These are phyloP conservation scores for Chaetothyriales sp. DNA, from an alignment of 2,329 filamentous ascomycete genomes.

Conservation along the genomic window DNA sequence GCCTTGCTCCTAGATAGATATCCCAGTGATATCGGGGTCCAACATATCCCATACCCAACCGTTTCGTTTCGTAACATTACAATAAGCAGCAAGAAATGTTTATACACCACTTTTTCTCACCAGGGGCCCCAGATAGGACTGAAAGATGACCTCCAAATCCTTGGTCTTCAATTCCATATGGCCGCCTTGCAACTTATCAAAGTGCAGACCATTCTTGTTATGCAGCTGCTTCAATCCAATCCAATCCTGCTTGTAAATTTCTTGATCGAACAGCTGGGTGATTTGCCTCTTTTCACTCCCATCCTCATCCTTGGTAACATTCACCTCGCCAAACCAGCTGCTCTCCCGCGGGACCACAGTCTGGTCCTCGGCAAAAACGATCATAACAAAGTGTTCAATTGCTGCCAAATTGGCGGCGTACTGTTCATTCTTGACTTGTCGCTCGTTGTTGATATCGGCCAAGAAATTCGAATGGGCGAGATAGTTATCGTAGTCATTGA, in stretches of 20 bases:
- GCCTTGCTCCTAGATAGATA: too few relatives aligned
- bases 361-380: conserved; percentile 71
- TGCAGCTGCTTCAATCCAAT: conserved; percentile 69
- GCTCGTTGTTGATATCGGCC: conserved; percentile 93
- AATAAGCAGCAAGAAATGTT: background rate
- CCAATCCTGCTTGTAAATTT: conserved; percentile 84
- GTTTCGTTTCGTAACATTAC: too few relatives aligned
- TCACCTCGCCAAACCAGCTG: conserved; percentile 79
- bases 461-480: conserved; percentile 72
- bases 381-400: conserved; percentile 72
- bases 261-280: conserved; percentile 51
- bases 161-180: conserved; percentile 70
- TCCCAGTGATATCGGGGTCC: too few relatives aligned
- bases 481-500: conserved; percentile 53
- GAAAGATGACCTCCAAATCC: conserved; percentile 50
- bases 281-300: conserved; percentile 20
- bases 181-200: conserved; percentile 54
- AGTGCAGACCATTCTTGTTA: conserved; percentile 60
- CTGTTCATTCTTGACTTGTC: conserved; percentile 51
- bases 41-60: background rate
- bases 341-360: conserved; percentile 83
- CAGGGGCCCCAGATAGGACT: conserved; percentile 30
- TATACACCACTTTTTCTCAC: background rate
- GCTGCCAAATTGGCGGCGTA: conserved; percentile 57
- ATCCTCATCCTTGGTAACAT: conserved; percentile 42